phyloP scores from a whole-genome alignment of 2,329 filamentous ascomycete species.

The Didymella glomerata region DNA sequence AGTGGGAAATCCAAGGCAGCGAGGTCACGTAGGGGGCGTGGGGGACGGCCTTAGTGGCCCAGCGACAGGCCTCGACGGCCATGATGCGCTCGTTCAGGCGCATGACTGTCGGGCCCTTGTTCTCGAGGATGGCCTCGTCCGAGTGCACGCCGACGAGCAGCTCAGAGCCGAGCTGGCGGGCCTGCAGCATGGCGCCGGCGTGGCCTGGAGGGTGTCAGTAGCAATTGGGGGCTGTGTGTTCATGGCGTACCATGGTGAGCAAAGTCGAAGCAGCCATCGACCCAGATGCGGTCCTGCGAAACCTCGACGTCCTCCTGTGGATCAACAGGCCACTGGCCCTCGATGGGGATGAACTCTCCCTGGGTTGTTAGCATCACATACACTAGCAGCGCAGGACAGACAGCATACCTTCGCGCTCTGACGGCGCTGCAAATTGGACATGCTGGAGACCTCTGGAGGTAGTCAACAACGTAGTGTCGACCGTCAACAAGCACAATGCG shows the following conservation, averaged over 20 bases:
- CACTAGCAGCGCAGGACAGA: conserved; percentile 1
- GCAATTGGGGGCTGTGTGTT: not conserved
- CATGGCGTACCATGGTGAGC: conserved; percentile 82
- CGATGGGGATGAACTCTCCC: conserved; percentile 57
- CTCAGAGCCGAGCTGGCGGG: conserved; percentile 86
- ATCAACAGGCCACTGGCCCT: conserved; percentile 69
- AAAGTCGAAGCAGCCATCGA: conserved; percentile 99
- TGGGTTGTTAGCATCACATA: conserved; percentile 17
- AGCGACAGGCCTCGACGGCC: conserved; percentile 93
- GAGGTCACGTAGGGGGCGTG: conserved; percentile 94
- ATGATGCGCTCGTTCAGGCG: conserved; percentile 85
- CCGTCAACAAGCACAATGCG: not conserved
- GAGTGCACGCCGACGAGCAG: conserved; percentile 94
- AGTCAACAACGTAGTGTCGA: not conserved
- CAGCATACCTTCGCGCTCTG: conserved; percentile 48
- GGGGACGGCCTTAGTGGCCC: conserved; percentile 85
- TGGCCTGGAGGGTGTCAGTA: conserved; percentile 68
- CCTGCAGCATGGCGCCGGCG: conserved; percentile 95
- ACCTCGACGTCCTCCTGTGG: conserved; percentile 68
- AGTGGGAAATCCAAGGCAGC: conserved; percentile 92
- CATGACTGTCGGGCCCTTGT: conserved; percentile 99
- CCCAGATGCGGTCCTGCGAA: conserved; percentile 83
- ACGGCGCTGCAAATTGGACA: conserved; percentile 43
- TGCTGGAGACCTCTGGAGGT: not conserved
- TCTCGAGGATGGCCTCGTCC: conserved; percentile 92